Evolutionary conservation across 257 asterid genomes (phyloP), one percentile per base, ranked within the genome.

Genomic region (Linderniella brevidens): DNA sequence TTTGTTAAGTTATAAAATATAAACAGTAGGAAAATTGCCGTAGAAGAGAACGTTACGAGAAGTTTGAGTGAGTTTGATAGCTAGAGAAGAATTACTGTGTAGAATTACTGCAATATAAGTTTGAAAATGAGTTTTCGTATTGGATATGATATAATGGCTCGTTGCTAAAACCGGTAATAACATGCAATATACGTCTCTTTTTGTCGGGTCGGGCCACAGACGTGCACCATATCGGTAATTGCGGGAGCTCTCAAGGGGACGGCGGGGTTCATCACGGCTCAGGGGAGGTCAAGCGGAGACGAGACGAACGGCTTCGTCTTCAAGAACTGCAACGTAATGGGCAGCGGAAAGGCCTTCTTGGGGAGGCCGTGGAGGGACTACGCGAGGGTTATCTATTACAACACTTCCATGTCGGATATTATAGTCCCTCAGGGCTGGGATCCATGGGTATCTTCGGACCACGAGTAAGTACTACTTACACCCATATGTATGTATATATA

Each of bases 191-290:
- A 6, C 6, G 32, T 25, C 6, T 25, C 32, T 25, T 25, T 25
- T 25, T 25, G 32, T 25, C 32, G 32, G 32, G n/a, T n/a, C n/a
- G n/a, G 32, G 32, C 52, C 51, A 8, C 38, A 82, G 97, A 48
- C 65, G 16, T 86, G 97, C 48, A 60, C 61, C 0, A 67, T 86
- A 54, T 64, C 75, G 11, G 87, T 73, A 1, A 63, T 35, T 4
- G 73, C 71, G 11, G 57, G 59, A 35, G 59, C 52, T 3, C 46
- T 61, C 15, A 3, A 56, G 6, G 75, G 76, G 37, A 43, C 25
- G 14, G 17, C 69, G 0, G 93, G 97, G 3, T 82, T 37, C 69
- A 77, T 87, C 35, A 79, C 97, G 13, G 97, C 97, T 12, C 97
- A 87, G 25, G 86, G 48, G 19, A 59, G 79, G 54, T 8, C 55